Evolutionary conservation across 352 stramenopile genomes (phyloP), one percentile per base, ranked within the genome.

Genomic region (Phytopythium cucurbitacearum): DNA sequence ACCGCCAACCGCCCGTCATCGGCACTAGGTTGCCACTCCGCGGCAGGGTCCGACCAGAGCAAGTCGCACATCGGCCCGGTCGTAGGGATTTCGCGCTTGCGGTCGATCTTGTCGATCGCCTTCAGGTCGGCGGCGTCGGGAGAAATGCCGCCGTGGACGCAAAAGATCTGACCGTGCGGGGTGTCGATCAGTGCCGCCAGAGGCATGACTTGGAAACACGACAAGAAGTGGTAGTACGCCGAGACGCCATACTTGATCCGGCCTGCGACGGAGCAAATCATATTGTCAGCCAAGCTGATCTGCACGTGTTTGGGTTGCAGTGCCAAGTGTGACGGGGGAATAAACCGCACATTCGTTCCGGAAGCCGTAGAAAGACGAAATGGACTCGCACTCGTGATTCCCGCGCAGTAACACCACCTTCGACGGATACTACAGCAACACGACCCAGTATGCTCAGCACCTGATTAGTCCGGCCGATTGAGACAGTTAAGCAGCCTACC

Each of bases 291-390:
- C 21, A 28, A 2, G 21, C 2, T 2, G 21, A 10, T 40, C 4
- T 37, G 7, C 32, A 34, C n/a, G 12, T 38, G 4, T 0, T 34
- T 47, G 11, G n/a, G 8, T 34, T 38, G n/a, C 11, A 1, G 40
- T 32, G 21, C 21, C 1, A 21, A 10, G 3, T n/a, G 2, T 47
- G 10, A n/a, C n/a, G 6, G 3, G 1, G 10, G 16, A 28, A 55
- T 1, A 0, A 36, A 1, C 10, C 57, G 49, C 62, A 83, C 84
- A 94, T 69, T 94, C 84, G 38, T 73, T 75, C 34, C 84, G 79
- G 48, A 94, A 94, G 21, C 83, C 83, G 50, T 94, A 94, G 53
- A 91, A 91, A 13, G 79, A 89, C 35, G 84, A 94, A 47, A 94
- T 90, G 15, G 80, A 85, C 66, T 94, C 84, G 44, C 80, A 94